These are phyloP conservation scores for Filosporella fistucella DNA, from an alignment of 495 filamentous ascomycete species.

Conservation along the genomic window DNA sequence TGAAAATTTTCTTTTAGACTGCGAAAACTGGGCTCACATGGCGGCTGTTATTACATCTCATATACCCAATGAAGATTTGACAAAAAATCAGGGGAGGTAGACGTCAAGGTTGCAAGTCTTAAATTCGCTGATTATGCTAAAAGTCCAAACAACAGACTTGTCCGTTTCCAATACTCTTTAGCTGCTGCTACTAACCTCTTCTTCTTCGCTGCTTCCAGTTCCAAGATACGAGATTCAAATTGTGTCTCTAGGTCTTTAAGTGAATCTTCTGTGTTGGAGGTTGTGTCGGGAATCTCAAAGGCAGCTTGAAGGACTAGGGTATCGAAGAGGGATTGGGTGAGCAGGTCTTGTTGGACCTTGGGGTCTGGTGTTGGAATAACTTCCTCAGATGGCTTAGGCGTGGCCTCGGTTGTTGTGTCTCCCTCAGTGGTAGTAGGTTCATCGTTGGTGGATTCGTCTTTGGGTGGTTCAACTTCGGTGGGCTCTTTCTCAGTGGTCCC, in stretches of 20 bases:
- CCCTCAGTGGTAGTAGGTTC: not conserved
- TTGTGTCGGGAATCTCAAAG: conserved; percentile 26
- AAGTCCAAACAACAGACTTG: conserved; percentile 65
- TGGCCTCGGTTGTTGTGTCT: not conserved
- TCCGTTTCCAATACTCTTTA: conserved; percentile 76
- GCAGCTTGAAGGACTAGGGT: conserved; percentile 52
- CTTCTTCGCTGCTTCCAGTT: conserved; percentile 32
- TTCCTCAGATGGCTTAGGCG: conserved; percentile 5
- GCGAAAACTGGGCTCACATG: too few relatives aligned
- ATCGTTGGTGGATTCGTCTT: not conserved
- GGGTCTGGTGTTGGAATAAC: conserved; percentile 7
- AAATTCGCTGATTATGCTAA: conserved; percentile 21
- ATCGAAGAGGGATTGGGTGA: conserved; percentile 78
- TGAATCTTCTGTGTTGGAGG: conserved; percentile 27
- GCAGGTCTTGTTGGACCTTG: conserved; percentile 25
- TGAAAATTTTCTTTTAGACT: too few relatives aligned
- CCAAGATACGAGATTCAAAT: conserved; percentile 42
- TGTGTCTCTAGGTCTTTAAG: conserved; percentile 41
- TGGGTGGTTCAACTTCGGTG: not conserved
- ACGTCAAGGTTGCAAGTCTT: too few relatives aligned
- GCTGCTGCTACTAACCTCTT: conserved; percentile 52
- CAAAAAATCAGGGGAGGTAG: too few relatives aligned
- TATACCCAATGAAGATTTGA: too few relatives aligned
- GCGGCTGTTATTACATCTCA: too few relatives aligned
- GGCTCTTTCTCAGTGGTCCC: conserved; percentile 24